Base-by-base conservation (phyloP, 257 asterid genomes). In the Ilex aquifolium region DNA sequence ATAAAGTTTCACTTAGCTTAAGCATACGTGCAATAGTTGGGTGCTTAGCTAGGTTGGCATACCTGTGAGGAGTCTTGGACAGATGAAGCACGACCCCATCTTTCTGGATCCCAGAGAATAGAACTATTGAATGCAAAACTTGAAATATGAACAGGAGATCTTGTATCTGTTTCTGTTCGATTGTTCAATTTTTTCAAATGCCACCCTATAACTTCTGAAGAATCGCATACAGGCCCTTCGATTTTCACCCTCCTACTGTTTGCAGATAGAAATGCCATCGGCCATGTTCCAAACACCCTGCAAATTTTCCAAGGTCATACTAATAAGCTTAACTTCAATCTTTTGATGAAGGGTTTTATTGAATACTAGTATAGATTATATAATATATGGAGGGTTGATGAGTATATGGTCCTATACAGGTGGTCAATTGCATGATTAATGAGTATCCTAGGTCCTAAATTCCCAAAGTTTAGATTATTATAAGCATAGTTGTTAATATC, bases 81-180 rank as follows among this genome's bases (percentile, higher is more conserved):
- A 63, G 96, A 80, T 27, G 96, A 81, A 29, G 95, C 72, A 27
- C 96, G 83, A 0, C 98, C 98, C 98, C 96, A 91, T 83, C 96
- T 78, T 69, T 91, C 95, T 2, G 98, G 96, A 80, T 91, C 98
- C 98, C 98, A 91, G 15, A 91, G 90, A 63, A 88, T 81, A 5
- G 98, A 91, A 70, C 92, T 91, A 61, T 88, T 91, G 77, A 91
- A 91, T 9, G 97, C 97, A 73, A 92, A 86, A 49, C 84, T 85
- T 16, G 98, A 88, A 68, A 88, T 77, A 44, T 78, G 95, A 69
- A 91, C 79, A 14, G 84, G 73, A 59, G 84, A 84, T 14, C 31
- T 46, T 56, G 78, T 40, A 11, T 16, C 67, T 32, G 31, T 64
- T 56, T 64, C 81, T 53, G 86, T 83, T 57, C 39, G 7, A 73